phyloP scores from a whole-genome alignment of 2,329 filamentous ascomycete species.

The Diaporthe citri region DNA sequence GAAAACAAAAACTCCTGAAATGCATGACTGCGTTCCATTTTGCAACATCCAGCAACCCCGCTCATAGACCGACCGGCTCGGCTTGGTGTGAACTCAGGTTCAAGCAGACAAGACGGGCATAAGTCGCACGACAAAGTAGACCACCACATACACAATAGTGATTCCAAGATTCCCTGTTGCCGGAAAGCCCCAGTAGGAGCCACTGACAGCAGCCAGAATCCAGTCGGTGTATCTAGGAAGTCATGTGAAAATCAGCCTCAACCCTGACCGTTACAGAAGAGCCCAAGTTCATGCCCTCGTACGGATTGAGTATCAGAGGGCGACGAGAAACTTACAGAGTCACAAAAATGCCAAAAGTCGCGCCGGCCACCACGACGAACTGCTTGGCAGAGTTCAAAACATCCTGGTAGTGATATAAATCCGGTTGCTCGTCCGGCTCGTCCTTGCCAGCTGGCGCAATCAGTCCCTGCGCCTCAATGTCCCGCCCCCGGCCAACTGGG shows the following conservation, averaged over 20 bases:
- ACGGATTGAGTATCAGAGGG: no score
- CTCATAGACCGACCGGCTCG: no score
- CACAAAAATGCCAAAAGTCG: not conserved
- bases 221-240: not conserved
- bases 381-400: not conserved
- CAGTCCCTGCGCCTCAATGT: not conserved
- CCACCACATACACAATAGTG: not conserved
- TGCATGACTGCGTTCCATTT: not conserved
- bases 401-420: not conserved
- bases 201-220: slow-evolving; percentile 3
- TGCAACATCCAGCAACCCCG: no score
- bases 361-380: not conserved
- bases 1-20: not conserved
- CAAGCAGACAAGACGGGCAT: slow-evolving; percentile 3
- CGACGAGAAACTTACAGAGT: not conserved
- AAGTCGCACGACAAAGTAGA: slow-evolving; percentile 1
- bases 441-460: not conserved
- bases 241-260: not conserved
- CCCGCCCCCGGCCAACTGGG: not conserved
- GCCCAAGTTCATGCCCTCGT: no score
- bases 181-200: not conserved
- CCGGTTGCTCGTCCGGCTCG: not conserved
- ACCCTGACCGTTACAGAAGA: no score
- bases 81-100: not conserved
- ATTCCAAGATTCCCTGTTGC: not conserved